phyloP scores from a whole-genome alignment of 768 basidiomycete genomes.

The Pisolithus microcarpus region DNA sequence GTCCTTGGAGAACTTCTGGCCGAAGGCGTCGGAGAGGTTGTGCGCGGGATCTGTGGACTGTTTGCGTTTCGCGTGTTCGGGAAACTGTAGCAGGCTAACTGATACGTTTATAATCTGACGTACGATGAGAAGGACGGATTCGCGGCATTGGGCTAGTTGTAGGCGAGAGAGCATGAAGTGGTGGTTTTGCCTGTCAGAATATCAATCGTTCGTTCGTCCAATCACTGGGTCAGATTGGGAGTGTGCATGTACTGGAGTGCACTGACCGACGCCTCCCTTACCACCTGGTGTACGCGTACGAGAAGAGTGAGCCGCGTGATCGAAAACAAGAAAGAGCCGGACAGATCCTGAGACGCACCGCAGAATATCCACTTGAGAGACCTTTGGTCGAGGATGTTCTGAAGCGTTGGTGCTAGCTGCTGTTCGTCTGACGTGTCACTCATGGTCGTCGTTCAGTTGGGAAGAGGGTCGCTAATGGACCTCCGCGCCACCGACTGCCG shows the following conservation, averaged over 20 bases:
- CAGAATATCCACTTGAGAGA: conserved; percentile 99
- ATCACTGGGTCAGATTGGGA: neutral
- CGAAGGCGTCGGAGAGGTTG: conserved; percentile 97
- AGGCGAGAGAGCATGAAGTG: conserved; percentile 95
- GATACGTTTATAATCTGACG: conserved; percentile 22
- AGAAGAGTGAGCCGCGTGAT: conserved; percentile 3
- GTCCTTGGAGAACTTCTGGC: conserved; percentile 98
- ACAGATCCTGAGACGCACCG: conserved; percentile 66
- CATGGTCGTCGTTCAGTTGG: conserved; percentile 3
- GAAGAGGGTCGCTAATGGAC: no score
- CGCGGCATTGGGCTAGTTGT: conserved; percentile 80
- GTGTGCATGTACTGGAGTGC: conserved; percentile 29
- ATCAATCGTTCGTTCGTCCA: neutral
- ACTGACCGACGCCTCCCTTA: conserved; percentile 96
- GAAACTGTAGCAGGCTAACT: neutral
- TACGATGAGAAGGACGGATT: conserved; percentile 96
- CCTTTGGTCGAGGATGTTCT: conserved; percentile 91
- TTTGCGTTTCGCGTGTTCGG: neutral
- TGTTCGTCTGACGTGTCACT: conserved; percentile 9
- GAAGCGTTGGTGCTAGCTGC: conserved; percentile 70
- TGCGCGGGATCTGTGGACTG: conserved; percentile 99
- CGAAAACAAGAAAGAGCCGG: conserved; percentile 1
- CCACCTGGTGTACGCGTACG: conserved; percentile 53
- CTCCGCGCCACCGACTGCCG: no score
- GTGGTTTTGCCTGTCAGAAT: conserved; percentile 84